These are phyloP conservation scores for Hymenotorrendiella dingleyae DNA, from an alignment of 2,329 filamentous ascomycete species.

Conservation along the genomic window DNA sequence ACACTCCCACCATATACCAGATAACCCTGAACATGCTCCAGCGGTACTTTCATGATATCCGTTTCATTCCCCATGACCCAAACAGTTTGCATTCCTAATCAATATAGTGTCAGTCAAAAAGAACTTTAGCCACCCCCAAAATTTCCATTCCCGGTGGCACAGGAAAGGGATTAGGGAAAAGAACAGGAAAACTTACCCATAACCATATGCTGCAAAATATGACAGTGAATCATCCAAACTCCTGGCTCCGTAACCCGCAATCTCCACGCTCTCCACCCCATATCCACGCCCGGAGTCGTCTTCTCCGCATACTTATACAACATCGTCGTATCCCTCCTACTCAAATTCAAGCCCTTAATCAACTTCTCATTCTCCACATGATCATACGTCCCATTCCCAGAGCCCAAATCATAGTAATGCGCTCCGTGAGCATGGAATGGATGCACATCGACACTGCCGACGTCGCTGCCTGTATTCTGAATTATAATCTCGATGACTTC, in stretches of 20 bases:
- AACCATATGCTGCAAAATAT: slow-evolving; percentile 43
- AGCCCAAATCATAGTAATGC: slow-evolving; percentile 40
- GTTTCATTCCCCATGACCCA: slow-evolving; percentile 33
- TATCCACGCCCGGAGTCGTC: slow-evolving; percentile 28
- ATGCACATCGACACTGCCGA: slow-evolving; percentile 34
- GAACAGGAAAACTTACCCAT: no score
- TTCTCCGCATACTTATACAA: slow-evolving; percentile 39
- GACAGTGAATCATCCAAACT: slow-evolving; percentile 46
- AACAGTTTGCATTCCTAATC: slow-evolving; percentile 35
- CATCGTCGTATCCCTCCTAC: slow-evolving; percentile 32
- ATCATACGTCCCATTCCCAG: slow-evolving; percentile 40
- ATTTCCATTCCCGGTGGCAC: no score
- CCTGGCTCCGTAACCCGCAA: slow-evolving; percentile 40
- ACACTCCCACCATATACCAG: slow-evolving; percentile 29
- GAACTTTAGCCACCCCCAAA: no score
- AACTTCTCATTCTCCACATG: slow-evolving; percentile 33
- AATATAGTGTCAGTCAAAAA: no score
- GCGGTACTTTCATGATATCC: slow-evolving; percentile 20
- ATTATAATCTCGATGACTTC: slow-evolving; percentile 42
- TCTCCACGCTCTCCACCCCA: slow-evolving; percentile 48
- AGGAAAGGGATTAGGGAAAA: no score
- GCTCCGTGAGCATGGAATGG: slow-evolving; percentile 43
- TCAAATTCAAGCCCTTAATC: not conserved
- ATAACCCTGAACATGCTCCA: slow-evolving; percentile 28
- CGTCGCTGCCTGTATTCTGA: slow-evolving; percentile 35